phyloP scores from a whole-genome alignment of 768 basidiomycete species.

The Boletus rubropictus region DNA sequence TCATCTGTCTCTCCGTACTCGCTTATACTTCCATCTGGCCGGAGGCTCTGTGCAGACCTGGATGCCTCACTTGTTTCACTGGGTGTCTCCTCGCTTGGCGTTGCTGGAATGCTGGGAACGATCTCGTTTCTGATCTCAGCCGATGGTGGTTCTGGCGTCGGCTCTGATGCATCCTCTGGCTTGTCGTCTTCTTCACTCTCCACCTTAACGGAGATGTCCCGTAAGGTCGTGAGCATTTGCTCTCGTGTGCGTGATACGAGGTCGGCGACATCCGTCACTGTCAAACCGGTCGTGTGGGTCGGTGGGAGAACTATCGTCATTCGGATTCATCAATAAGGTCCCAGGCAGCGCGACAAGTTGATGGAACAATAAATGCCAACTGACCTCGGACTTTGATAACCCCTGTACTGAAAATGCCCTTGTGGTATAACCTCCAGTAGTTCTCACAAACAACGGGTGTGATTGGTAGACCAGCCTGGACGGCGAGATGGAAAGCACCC shows the following conservation, averaged over 20 bases:
- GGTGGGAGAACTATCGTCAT: slow-evolving; percentile 76
- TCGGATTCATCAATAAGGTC: slow-evolving; percentile 1
- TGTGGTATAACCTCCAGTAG: slow-evolving; percentile 82
- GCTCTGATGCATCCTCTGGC: slow-evolving; percentile 12
- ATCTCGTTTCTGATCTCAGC: slow-evolving; percentile 25
- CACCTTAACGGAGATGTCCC: slow-evolving; percentile 65
- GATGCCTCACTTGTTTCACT: slow-evolving; percentile 26
- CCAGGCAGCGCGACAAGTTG: background rate
- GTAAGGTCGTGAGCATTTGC: slow-evolving; percentile 73
- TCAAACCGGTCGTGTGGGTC: slow-evolving; percentile 67
- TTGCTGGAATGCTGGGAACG: slow-evolving; percentile 26
- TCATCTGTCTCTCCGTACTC: slow-evolving; percentile 79
- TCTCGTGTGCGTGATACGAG: slow-evolving; percentile 65
- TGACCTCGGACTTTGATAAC: slow-evolving; percentile 72
- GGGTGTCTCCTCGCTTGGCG: slow-evolving; percentile 22
- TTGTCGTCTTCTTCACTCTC: slow-evolving; percentile 23
- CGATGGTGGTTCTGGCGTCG: slow-evolving; percentile 21
- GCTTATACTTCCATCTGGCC: slow-evolving; percentile 52
- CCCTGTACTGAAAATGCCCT: slow-evolving; percentile 70
- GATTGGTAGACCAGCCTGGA: slow-evolving; percentile 86
- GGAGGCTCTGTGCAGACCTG: slow-evolving; percentile 32
- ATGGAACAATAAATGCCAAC: slow-evolving; percentile 5
- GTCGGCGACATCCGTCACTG: slow-evolving; percentile 59
- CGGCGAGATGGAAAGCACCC: slow-evolving; percentile 94
- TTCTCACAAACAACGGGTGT: slow-evolving; percentile 91